Evolutionary conservation across 768 basidiomycete genomes (phyloP).

Genomic region (Leccinum rimulosum): DNA sequence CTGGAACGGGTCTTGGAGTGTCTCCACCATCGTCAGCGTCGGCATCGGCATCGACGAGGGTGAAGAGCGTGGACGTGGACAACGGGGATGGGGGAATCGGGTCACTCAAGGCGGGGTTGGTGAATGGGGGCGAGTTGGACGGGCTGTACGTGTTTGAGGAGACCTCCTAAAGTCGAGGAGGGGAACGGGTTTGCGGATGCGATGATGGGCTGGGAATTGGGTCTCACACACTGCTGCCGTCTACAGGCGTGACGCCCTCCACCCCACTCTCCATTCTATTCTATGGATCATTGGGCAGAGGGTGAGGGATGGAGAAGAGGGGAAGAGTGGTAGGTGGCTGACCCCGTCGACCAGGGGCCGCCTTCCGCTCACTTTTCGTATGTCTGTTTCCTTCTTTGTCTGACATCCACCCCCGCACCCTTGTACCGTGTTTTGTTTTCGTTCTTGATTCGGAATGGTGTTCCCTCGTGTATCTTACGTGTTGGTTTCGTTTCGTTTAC

Average conservation of each 20-base stretch:
- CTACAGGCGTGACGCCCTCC: background rate
- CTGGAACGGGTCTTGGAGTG: conserved; percentile 6
- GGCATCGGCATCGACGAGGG: conserved; percentile 23
- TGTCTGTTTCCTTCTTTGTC: background rate
- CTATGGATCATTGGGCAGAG: background rate
- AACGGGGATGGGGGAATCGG: conserved; percentile 16
- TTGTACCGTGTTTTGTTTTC: background rate
- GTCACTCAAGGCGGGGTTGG: conserved; percentile 26
- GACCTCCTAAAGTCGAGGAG: conserved; percentile 5
- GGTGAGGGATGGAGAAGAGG: background rate
- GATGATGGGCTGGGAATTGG: background rate
- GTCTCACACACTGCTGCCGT: background rate
- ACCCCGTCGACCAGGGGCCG: background rate
- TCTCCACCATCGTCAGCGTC: conserved; percentile 16
- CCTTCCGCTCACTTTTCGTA: background rate
- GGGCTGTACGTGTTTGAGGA: conserved; percentile 33
- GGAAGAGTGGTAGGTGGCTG: background rate
- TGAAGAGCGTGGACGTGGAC: conserved; percentile 17
- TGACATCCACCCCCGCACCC: background rate
- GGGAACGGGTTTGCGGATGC: background rate
- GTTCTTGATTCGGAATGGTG: background rate
- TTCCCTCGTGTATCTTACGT: background rate
- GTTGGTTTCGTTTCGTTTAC: background rate
- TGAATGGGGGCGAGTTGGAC: conserved; percentile 31
- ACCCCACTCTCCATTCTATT: background rate